phyloP scores from a whole-genome alignment of 1,284 basidiomycete species.

The Ustilago xerochloae region DNA sequence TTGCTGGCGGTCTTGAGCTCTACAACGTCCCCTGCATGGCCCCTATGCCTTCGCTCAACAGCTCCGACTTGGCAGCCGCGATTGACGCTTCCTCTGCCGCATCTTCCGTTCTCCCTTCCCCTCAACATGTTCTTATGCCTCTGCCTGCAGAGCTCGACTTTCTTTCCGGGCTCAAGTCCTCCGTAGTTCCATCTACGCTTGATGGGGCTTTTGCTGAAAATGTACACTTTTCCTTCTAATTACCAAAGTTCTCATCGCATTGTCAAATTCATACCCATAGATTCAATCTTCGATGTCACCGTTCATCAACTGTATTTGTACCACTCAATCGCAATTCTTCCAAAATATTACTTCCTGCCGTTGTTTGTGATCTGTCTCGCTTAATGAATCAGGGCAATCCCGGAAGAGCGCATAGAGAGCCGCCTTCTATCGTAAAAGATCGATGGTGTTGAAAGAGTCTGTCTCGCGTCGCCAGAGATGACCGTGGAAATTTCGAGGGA shows the following conservation, averaged over 20 bases:
- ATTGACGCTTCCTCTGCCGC: neutral
- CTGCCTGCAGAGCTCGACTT: neutral
- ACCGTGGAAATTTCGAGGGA: too few relatives aligned
- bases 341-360: neutral
- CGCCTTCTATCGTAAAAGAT: too few relatives aligned
- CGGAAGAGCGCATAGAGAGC: too few relatives aligned
- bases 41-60: neutral
- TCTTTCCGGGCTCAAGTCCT: neutral
- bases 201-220: conserved; percentile 2
- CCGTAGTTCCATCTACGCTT: conserved; percentile 3
- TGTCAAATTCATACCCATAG: too few relatives aligned
- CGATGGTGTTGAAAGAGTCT: too few relatives aligned
- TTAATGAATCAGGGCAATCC: too few relatives aligned
- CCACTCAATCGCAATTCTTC: neutral
- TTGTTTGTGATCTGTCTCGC: too few relatives aligned
- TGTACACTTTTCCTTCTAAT: neutral
- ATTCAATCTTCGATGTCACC: neutral
- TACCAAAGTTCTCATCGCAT: neutral
- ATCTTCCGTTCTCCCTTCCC: conserved; percentile 3
- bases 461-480: too few relatives aligned
- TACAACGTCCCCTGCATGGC: conserved; percentile 14
- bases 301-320: neutral
- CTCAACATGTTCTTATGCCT: neutral
- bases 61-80: neutral
- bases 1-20: conserved; percentile 12